phyloP scores from a whole-genome alignment of 2,329 filamentous ascomycete genomes.

The Ophiostoma australiae region DNA sequence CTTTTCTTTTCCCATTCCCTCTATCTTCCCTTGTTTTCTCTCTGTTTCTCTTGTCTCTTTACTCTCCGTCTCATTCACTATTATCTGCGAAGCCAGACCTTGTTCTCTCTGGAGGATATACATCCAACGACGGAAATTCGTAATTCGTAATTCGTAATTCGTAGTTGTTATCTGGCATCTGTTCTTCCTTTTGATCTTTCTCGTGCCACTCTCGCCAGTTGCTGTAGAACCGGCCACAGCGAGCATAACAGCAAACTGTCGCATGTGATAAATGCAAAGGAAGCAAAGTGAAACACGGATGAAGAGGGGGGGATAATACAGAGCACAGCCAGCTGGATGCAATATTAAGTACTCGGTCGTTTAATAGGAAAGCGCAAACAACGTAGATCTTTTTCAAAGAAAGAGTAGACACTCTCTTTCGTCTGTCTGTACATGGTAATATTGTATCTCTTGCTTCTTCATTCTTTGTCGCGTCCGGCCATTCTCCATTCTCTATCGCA shows the following conservation, averaged over 20 bases:
- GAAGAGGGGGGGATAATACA: not conserved
- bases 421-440: no score
- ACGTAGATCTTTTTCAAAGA: not conserved
- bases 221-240: not conserved
- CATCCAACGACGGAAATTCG: no score
- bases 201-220: not conserved
- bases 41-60: not conserved
- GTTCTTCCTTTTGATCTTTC: not conserved
- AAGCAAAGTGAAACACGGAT: conserved; percentile 3
- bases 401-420: not conserved
- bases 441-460: not conserved
- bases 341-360: not conserved
- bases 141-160: no score
- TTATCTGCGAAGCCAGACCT: no score
- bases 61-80: no score
- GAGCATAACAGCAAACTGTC: not conserved
- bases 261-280: conserved; percentile 1
- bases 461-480: not conserved
- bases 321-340: not conserved
- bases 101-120: no score
- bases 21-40: not conserved
- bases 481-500: not conserved
- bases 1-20: no score
- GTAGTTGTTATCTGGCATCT: not conserved
- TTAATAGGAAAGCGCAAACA: not conserved